Base-by-base conservation (phyloP, 2,329 filamentous ascomycete species). In the Xylaria multiplex region DNA sequence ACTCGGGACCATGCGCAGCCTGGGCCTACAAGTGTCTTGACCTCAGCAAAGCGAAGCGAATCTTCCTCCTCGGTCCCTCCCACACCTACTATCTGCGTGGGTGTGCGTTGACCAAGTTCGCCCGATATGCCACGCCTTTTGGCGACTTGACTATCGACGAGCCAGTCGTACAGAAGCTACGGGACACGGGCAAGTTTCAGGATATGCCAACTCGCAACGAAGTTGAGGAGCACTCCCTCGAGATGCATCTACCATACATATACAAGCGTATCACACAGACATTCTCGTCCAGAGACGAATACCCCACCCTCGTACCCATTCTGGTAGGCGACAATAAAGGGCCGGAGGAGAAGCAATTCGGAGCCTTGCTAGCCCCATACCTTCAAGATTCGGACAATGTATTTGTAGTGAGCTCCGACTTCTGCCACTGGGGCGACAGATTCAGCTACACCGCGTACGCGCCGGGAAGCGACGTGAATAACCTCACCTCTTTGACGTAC, bases 191-290 rank as follows among this genome's bases (percentile, higher is more conserved):
- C n/a, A 81, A 83, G 62, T 91, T 91, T 76, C 80, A 85, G 19
- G 81, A 84, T 59, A 96, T 97, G 83, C 87, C 86, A 1, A 79
- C 78, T 19, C 74, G 81, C 3, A 83, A 88, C 6, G 96, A 99
- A 74, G 87, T 93, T 68, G 85, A 87, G 5, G 96, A 99, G 79
- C 96, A 99, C 79, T 97, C 93, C 58, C 86, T 98, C 1, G 96
- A 99, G 82, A 97, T 99, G 91, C 96, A 99, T 73, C 84, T 98
- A 8, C 95, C 96, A 0, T 97, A 96, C 75, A 91, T 98, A 69
- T 94, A 93, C 83, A 93, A 94, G 76, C 88, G 92, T 59, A 84
- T 89, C 2, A 74, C 85, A 57, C 80, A 83, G 64, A 83, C 82
- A 0, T 85, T 87, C 68, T 80, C 79, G 0, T 80, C 82, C 0